A percentile compares a stretch with the other conserved stretches of the same genome.
Evolutionary conservation across 257 asterid genomes (phyloP).

Genomic region (Fraxinus excelsior): DNA sequence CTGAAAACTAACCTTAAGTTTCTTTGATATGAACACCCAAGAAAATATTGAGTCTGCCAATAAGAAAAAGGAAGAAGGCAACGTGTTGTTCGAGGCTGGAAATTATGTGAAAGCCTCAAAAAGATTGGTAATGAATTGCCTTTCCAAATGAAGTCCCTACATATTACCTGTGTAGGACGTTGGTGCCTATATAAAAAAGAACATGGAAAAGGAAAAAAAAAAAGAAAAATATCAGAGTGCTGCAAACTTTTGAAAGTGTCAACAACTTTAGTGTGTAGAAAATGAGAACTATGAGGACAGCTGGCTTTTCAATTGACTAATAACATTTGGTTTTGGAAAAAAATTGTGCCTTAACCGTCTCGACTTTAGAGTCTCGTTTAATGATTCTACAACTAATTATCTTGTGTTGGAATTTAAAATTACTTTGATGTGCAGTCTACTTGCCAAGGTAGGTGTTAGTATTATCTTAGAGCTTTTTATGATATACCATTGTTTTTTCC

Average conservation of each 20-base stretch:
- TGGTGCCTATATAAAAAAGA: no score
- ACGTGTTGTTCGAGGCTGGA: no score
- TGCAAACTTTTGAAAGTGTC: background rate
- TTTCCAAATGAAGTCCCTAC: no score
- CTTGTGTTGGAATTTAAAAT: no score
- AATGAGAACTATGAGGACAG: background rate
- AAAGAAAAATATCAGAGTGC: background rate
- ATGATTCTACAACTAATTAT: no score
- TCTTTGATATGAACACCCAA: no score
- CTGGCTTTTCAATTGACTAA: background rate
- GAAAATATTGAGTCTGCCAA: no score
- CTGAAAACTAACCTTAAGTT: no score
- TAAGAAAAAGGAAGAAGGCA: no score
- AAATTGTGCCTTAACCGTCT: background rate
- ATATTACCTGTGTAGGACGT: background rate
- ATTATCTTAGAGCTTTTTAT: background rate
- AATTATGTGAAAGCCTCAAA: no score
- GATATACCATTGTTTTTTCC: background rate
- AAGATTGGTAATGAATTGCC: no score
- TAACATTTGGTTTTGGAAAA: background rate
- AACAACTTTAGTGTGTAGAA: background rate
- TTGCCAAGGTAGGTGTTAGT: constrained; percentile 61
- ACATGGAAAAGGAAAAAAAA: background rate
- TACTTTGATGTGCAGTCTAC: constrained; percentile 43
- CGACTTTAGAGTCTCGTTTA: background rate